Evolutionary conservation across 129 eudicot genomes (phyloP), one percentile per base, ranked within the genome.

Genomic region (Lactuca sativa): DNA sequence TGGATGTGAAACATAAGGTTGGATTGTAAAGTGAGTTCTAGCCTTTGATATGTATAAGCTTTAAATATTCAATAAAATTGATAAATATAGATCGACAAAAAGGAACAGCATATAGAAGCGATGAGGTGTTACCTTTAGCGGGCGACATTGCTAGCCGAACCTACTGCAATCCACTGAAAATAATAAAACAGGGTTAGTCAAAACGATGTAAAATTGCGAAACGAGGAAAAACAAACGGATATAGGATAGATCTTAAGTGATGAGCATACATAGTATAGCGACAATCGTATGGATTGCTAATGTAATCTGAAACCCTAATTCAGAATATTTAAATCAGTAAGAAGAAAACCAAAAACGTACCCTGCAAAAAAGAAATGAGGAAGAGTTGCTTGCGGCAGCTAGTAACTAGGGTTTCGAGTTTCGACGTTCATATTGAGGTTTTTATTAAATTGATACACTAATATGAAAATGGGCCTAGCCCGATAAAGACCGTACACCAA

Each of bases 351-450:
- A 6, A 65, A 17, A 65, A 32, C 59, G 59, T 56, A 74, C 78
- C 77, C 64, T n/a, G 65, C 70, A 73, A 64, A 72, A 72, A 13
- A 30, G 64, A 73, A 54, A 62, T 40, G 70, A 37, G 56, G 64
- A 21, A 36, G 51, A 53, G 59, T 9, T 18, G 69, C 10, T 9
- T 18, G 69, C 10, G 4, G 31, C 41, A 17, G 55, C 77, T 4
- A 53, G 54, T 54, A 74, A 32, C 65, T 74, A 74, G 78, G 78
- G 78, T 64, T 74, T 74, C 34, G 36, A 55, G 21, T 21, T 21
- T 21, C 21, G 21, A 21, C 5, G 17, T 7, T 41, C 62, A 60
- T 12, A 33, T 49, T 4, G 55, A 11, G 49, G 64, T 74, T 17
- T 54, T 37, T 38, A 52, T 15, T 13, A 56, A 9, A 17, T 62